Conservation (phyloP, 2,329 filamentous ascomycete genomes). For the Fusarium floridanum region DNA sequence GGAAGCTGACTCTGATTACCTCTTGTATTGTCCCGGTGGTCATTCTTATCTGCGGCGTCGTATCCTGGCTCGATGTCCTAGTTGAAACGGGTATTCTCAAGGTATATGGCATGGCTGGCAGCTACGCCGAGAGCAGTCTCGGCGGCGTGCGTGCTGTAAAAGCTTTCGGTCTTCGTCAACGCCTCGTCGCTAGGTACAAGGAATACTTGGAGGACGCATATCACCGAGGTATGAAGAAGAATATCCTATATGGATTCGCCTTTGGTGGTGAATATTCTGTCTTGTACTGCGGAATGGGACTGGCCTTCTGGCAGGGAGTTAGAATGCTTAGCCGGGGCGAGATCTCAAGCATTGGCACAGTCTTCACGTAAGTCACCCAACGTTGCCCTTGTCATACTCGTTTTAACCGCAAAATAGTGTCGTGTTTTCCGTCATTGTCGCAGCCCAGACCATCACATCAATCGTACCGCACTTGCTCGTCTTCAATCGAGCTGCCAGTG, state of each 20-base stretch:
- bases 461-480: constrained; percentile 51
- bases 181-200: constrained; percentile 52
- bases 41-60: constrained; percentile 42
- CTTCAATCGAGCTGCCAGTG: constrained; percentile 51
- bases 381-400: rapidly evolving
- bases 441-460: constrained; percentile 47
- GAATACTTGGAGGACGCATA: constrained; percentile 50
- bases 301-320: constrained; percentile 59
- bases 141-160: constrained; percentile 53
- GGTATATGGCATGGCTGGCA: constrained; percentile 46
- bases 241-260: not conserved
- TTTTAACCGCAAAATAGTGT: constrained; percentile 49
- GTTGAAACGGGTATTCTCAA: constrained; percentile 44
- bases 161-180: constrained; percentile 54
- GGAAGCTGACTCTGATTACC: constrained; percentile 57
- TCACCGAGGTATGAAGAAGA: constrained; percentile 1
- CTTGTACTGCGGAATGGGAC: constrained; percentile 54
- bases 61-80: constrained; percentile 40
- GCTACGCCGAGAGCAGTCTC: constrained; percentile 50
- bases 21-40: constrained; percentile 42
- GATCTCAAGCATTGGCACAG: constrained; percentile 48
- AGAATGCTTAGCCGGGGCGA: constrained; percentile 51
- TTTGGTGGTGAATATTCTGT: constrained; percentile 33
- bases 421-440: constrained; percentile 53
- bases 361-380: constrained; percentile 3